Evolutionary conservation across 345 rosid genomes (phyloP).

Genomic region (Durio zibethinus): DNA sequence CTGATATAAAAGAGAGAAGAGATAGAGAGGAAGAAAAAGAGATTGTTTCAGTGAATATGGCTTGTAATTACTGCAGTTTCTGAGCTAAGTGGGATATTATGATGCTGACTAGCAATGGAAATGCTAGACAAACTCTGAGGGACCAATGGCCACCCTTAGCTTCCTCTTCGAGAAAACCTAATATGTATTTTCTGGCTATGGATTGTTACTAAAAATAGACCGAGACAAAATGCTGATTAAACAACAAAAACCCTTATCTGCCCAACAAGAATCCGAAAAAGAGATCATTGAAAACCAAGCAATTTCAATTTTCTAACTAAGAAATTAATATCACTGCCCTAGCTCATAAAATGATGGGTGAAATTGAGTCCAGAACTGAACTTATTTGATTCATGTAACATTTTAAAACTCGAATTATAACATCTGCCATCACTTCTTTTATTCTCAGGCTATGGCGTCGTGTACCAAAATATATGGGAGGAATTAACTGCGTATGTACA

Average conservation of each 20-base stretch:
- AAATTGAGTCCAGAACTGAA: too few species aligned
- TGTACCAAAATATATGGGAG: too few species aligned
- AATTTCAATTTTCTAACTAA: not conserved
- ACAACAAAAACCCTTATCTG: not conserved
- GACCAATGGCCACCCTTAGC: not conserved
- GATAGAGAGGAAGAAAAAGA: too few species aligned
- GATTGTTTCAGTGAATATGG: not conserved
- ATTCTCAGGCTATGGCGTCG: too few species aligned
- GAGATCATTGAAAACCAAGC: not conserved
- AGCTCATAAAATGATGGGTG: too few species aligned
- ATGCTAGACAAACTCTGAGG: constrained; percentile 9
- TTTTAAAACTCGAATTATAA: too few species aligned
- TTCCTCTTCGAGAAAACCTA: not conserved
- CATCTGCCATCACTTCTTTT: too few species aligned
- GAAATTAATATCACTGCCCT: not conserved
- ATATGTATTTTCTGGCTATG: constrained; percentile 6
- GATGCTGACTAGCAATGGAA: constrained; percentile 6
- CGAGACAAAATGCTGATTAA: not conserved
- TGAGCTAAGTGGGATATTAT: constrained; percentile 18
- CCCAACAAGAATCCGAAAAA: not conserved
- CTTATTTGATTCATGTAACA: too few species aligned
- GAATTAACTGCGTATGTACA: too few species aligned
- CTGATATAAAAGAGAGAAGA: too few species aligned
- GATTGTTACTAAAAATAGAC: not conserved
- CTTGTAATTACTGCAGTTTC: not conserved